Conservation (phyloP, 148 eudicot species). For the Rhododendron vialii region DNA sequence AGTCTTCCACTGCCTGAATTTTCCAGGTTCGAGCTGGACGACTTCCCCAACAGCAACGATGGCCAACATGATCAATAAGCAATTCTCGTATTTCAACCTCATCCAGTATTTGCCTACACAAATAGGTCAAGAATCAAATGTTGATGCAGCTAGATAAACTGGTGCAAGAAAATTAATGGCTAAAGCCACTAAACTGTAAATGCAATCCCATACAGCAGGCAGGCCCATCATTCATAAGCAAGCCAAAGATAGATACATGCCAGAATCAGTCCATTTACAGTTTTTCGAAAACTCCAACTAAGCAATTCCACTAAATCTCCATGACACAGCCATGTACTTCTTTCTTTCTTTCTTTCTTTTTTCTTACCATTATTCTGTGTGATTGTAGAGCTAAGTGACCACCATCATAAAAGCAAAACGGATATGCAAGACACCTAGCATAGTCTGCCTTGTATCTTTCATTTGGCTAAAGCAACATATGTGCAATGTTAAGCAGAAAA, state of each 20-base stretch:
- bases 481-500: neutral
- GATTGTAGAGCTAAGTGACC: neutral
- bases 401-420: neutral
- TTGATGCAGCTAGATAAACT: neutral
- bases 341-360: neutral
- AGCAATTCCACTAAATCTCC: neutral
- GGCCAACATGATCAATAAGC: slow-evolving; percentile 92
- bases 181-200: neutral
- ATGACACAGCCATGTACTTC: neutral
- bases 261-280: neutral
- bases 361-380: neutral
- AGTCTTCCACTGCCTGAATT: slow-evolving; percentile 82
- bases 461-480: neutral
- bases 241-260: neutral
- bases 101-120: slow-evolving; percentile 69
- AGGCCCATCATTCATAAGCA: neutral
- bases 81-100: slow-evolving; percentile 93
- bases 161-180: neutral
- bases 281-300: neutral
- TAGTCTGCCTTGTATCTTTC: neutral
- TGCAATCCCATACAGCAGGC: neutral
- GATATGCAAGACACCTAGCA: neutral
- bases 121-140: neutral
- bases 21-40: slow-evolving; percentile 94
- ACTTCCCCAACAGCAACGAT: slow-evolving; percentile 99